phyloP scores from a whole-genome alignment of 192 early-diverging fungal genomes.

The Mortierella antarctica region DNA sequence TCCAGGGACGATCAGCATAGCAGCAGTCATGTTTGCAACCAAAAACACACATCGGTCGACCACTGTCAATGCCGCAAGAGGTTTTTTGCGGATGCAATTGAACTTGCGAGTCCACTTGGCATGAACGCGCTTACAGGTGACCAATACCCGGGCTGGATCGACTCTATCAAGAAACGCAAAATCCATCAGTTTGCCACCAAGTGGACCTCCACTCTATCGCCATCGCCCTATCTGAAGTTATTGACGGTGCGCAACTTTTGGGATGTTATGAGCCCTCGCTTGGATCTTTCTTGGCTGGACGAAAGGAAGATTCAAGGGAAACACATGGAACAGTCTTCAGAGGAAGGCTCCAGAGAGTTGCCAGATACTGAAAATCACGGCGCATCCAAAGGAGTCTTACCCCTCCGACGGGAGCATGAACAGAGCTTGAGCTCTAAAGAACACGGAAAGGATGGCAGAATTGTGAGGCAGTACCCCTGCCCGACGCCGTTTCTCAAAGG shows the following conservation, averaged over 20 bases:
- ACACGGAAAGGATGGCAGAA: background rate
- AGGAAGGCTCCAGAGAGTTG: background rate
- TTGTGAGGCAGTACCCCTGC: slow-evolving; percentile 18
- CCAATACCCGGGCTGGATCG: slow-evolving; percentile 38
- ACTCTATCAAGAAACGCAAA: slow-evolving; percentile 47
- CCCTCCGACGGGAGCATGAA: background rate
- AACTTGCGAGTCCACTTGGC: slow-evolving; percentile 19
- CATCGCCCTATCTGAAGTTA: slow-evolving; percentile 36
- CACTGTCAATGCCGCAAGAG: slow-evolving; percentile 34
- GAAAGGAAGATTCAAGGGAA: background rate
- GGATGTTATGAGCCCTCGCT: slow-evolving; percentile 35
- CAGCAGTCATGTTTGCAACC: slow-evolving; percentile 2
- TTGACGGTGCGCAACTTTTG: slow-evolving; percentile 37
- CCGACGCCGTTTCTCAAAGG: slow-evolving; percentile 25
- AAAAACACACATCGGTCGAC: background rate
- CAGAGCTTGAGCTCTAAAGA: background rate
- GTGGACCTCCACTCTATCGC: slow-evolving; percentile 42
- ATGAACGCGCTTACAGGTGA: background rate
- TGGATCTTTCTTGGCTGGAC: slow-evolving; percentile 12
- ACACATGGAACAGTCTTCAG: background rate
- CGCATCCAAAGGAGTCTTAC: no score
- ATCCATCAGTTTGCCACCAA: slow-evolving; percentile 42
- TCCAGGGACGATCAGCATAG: background rate
- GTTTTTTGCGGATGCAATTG: slow-evolving; percentile 25
- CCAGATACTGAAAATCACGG: background rate